A percentile compares a stretch with the other conserved stretches of the same genome.
phyloP scores from a whole-genome alignment of 257 asterid species.

The Fraxinus anomala region DNA sequence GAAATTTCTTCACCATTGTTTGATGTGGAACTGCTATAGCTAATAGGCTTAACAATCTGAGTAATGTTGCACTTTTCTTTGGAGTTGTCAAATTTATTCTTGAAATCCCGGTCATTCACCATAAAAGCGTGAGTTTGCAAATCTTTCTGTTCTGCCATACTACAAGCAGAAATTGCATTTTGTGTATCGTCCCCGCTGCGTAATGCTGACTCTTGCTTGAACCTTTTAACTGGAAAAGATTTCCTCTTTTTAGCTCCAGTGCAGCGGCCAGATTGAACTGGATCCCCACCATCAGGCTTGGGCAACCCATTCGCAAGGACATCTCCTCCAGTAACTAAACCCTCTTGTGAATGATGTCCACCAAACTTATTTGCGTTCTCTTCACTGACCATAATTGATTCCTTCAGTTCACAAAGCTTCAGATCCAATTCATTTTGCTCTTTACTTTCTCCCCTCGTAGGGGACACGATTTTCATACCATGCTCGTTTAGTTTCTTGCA shows the following conservation, averaged over 20 bases:
- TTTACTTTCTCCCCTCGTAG: slow-evolving; percentile 29
- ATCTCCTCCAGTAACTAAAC: slow-evolving; percentile 30
- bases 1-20: slow-evolving; percentile 64
- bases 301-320: slow-evolving; percentile 39
- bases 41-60: slow-evolving; percentile 72
- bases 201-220: slow-evolving; percentile 57
- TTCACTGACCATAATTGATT: slow-evolving; percentile 30
- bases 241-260: slow-evolving; percentile 87
- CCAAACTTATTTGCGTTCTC: slow-evolving; percentile 34
- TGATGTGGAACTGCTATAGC: slow-evolving; percentile 54
- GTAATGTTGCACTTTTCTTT: slow-evolving; percentile 55
- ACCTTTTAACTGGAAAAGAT: slow-evolving; percentile 87
- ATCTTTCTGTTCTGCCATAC: slow-evolving; percentile 34
- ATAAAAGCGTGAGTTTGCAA: slow-evolving; percentile 37
- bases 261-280: slow-evolving; percentile 53
- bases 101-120: slow-evolving; percentile 33
- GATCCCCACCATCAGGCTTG: slow-evolving; percentile 43
- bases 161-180: slow-evolving; percentile 35
- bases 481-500: slow-evolving; percentile 45
- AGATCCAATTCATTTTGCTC: slow-evolving; percentile 55
- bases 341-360: slow-evolving; percentile 32
- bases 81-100: slow-evolving; percentile 45
- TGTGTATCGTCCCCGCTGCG: slow-evolving; percentile 35
- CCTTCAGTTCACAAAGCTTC: slow-evolving; percentile 68
- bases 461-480: slow-evolving; percentile 34